Conservation (phyloP, 768 basidiomycete species). For the Psilocybe cubensis region DNA sequence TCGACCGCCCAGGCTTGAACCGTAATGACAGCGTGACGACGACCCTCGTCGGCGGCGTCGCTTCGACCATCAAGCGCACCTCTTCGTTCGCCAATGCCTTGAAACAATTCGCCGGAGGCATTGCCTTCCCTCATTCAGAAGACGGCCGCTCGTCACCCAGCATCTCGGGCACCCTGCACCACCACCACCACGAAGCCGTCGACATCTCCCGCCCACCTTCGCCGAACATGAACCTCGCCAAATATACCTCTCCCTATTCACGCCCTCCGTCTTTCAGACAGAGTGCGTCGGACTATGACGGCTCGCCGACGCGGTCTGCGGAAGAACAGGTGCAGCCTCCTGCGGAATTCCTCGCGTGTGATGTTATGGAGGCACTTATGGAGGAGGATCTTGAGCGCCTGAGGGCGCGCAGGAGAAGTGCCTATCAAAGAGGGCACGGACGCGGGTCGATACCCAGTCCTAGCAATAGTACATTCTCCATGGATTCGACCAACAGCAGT, state of each 20-base stretch:
- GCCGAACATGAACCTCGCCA: slow-evolving; percentile 77
- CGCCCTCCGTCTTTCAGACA: slow-evolving; percentile 35
- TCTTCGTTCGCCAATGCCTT: slow-evolving; percentile 82
- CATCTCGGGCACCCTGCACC: slow-evolving; percentile 21
- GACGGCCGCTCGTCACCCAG: slow-evolving; percentile 47
- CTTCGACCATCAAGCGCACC: slow-evolving; percentile 74
- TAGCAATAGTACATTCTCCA: slow-evolving; percentile 76
- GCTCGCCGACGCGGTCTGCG: slow-evolving; percentile 32
- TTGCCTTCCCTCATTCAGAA: slow-evolving; percentile 71
- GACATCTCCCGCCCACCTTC: slow-evolving; percentile 73
- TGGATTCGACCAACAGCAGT: slow-evolving; percentile 69
- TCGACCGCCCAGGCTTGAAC: slow-evolving; percentile 49
- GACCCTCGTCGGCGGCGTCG: slow-evolving; percentile 62
- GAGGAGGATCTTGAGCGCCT: slow-evolving; percentile 96
- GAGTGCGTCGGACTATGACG: slow-evolving; percentile 27
- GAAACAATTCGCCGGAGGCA: slow-evolving; percentile 68
- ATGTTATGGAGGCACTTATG: slow-evolving; percentile 88
- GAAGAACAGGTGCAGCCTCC: slow-evolving; percentile 32
- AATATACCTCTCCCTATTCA: slow-evolving; percentile 79
- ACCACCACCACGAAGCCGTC: slow-evolving; percentile 26
- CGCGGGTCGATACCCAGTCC: slow-evolving; percentile 62
- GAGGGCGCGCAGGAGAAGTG: slow-evolving; percentile 63
- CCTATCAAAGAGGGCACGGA: slow-evolving; percentile 33
- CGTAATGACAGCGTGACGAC: slow-evolving; percentile 67
- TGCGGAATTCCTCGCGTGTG: slow-evolving; percentile 67